A percentile compares a stretch with the other conserved stretches of the same genome.
These are phyloP conservation scores for Insectozyma bohioensis DNA, from an alignment of 1,139 yeast genomes.

Conservation along the genomic window DNA sequence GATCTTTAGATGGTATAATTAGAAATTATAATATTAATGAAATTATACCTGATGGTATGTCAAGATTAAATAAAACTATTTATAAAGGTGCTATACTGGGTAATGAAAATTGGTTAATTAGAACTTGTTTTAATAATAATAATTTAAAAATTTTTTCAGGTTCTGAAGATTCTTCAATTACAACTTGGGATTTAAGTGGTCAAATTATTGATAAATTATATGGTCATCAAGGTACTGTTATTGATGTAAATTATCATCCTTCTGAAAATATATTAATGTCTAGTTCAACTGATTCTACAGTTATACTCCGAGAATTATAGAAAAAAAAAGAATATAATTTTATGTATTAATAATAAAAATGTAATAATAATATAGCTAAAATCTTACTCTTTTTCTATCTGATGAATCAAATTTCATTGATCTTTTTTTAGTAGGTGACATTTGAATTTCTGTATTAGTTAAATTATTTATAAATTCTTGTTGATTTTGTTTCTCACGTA, in stretches of 20 bases:
- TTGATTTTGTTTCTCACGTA: slow-evolving; percentile 15
- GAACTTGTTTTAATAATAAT: slow-evolving; percentile 46
- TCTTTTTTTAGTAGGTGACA: slow-evolving; percentile 13
- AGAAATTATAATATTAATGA: slow-evolving; percentile 50
- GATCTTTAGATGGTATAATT: slow-evolving; percentile 58
- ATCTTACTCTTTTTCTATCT: slow-evolving; percentile 25
- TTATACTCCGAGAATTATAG: slow-evolving; percentile 41
- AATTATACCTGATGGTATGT: neutral
- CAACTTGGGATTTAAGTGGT: slow-evolving; percentile 61
- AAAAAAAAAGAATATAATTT: slow-evolving; percentile 2
- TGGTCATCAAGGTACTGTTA: slow-evolving; percentile 64
- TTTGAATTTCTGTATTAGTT: slow-evolving; percentile 15
- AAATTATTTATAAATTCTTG: slow-evolving; percentile 23
- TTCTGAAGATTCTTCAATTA: slow-evolving; percentile 58
- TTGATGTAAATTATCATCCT: slow-evolving; percentile 56
- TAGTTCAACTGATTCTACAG: slow-evolving; percentile 50
- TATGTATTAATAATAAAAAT: too few relatives aligned
- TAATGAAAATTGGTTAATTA: slow-evolving; percentile 50
- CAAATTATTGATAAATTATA: slow-evolving; percentile 45
- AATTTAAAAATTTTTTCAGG: slow-evolving; percentile 52
- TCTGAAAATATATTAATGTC: slow-evolving; percentile 42
- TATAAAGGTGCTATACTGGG: slow-evolving; percentile 64
- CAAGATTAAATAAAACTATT: slow-evolving; percentile 25
- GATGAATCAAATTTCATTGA: slow-evolving; percentile 8
- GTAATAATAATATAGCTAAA: too few relatives aligned